Conservation (phyloP, 169 alveolate genomes). For the Eimeria tenella region DNA sequence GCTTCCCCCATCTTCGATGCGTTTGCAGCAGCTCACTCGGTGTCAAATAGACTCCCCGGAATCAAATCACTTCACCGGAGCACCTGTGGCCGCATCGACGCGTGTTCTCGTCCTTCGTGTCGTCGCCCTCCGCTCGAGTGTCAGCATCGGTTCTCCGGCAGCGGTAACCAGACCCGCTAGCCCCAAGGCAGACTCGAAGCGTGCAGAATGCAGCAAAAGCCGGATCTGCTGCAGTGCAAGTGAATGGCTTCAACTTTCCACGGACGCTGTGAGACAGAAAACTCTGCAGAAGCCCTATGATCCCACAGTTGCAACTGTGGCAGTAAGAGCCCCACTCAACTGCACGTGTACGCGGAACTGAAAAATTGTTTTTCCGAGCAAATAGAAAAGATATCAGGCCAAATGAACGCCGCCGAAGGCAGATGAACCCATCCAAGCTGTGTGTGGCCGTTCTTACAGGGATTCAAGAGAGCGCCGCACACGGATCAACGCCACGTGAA, state of each 20-base stretch:
- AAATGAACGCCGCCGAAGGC: background rate
- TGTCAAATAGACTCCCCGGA: too few species aligned
- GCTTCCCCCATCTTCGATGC: slow-evolving; percentile 49
- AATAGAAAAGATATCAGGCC: background rate
- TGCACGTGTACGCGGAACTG: background rate
- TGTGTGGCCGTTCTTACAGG: slow-evolving; percentile 25
- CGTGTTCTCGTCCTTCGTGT: background rate
- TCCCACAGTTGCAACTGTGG: background rate
- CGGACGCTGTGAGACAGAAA: slow-evolving; percentile 14
- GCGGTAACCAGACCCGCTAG: slow-evolving; percentile 10
- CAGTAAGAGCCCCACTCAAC: background rate
- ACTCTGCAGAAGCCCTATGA: background rate
- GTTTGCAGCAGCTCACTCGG: background rate
- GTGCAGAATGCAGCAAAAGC: background rate
- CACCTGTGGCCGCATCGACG: slow-evolving; percentile 13
- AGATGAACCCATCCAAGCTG: background rate
- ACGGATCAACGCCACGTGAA: background rate
- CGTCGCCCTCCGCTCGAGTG: slow-evolving; percentile 50
- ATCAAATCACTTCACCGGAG: slow-evolving; percentile 33
- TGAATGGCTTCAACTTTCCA: background rate
- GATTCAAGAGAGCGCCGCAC: background rate
- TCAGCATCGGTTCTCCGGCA: slow-evolving; percentile 56
- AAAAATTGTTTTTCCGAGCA: background rate
- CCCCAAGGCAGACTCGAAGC: background rate
- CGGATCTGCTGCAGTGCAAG: background rate